Evolutionary conservation across 2,329 filamentous ascomycete genomes (phyloP), one percentile per base, ranked within the genome.

Genomic region (Claviceps sp.): DNA sequence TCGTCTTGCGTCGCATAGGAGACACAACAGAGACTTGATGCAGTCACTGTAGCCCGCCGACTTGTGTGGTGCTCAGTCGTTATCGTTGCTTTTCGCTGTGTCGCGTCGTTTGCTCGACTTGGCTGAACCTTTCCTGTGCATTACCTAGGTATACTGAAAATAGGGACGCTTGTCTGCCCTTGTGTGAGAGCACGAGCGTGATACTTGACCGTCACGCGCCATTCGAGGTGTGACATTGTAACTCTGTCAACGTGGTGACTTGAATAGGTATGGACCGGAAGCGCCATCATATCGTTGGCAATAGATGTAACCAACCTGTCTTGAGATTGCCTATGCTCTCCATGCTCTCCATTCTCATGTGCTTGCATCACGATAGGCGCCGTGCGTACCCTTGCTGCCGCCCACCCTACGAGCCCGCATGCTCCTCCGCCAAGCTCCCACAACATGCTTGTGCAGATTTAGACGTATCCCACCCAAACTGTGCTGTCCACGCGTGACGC

Each of bases 361-460:
- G 40, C 37, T 50, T 43, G 47, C 47, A 47, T 47, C 51, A 50
- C 51, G 18, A 41, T 42, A 18, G 48, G 47, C 30, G 40, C 41
- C 41, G 41, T 20, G 18, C 41, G n/a, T 20, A 37, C 26, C 20
- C 51, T 34, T 34, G 30, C 30, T 34, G 30, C 30, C 30, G 34
- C 38, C 50, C 38, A n/a, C 41, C 44, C 37, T 30, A 26, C 7
- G 34, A 13, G 41, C 20, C 16, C 37, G n/a, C 18, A 37, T 24
- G 16, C n/a, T 43, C 11, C 24, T 34, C 50, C n/a, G 37, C 46
- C 46, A 48, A 45, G 41, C 34, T 41, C 37, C 41, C 42, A 20
- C 47, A 43, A 48, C 11, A 43, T 50, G 37, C 37, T 47, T 37
- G 13, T n/a, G 13, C 14, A 24, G 14, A 11, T 42, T 50, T 40